Evolutionary conservation across 495 filamentous ascomycete genomes (phyloP).

Genomic region (Schizothecium vesticola): DNA sequence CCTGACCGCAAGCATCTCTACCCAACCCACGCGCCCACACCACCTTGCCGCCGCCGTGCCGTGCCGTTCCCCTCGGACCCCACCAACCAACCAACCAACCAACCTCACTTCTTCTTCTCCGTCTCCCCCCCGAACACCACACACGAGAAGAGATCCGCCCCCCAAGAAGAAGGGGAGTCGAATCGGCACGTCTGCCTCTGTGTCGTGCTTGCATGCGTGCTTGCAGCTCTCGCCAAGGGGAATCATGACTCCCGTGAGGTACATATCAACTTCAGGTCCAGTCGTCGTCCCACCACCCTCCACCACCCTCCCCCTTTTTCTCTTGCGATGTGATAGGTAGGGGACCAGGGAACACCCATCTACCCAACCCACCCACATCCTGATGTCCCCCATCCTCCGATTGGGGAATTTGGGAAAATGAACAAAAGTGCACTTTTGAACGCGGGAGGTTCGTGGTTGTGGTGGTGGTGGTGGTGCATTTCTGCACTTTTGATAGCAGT

Average conservation of each 20-base stretch:
- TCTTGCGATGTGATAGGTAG: background rate
- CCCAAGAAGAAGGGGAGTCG: background rate
- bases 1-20: background rate
- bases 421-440: background rate
- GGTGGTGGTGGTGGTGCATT: background rate
- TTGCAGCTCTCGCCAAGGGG: background rate
- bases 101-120: background rate
- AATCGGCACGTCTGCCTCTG: background rate
- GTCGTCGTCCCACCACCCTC: background rate
- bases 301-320: too few species aligned
- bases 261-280: background rate
- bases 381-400: background rate
- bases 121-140: too few species aligned
- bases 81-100: background rate
- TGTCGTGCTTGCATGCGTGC: background rate
- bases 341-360: too few species aligned
- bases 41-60: background rate
- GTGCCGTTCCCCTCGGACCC: background rate
- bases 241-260: background rate
- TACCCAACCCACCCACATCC: background rate
- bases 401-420: constrained; percentile 3
- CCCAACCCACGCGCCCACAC: background rate
- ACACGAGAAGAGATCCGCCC: too few species aligned
- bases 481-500: background rate
- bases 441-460: background rate